phyloP scores from a whole-genome alignment of 441 rosid species.

The Pelargonium fulgidum region DNA sequence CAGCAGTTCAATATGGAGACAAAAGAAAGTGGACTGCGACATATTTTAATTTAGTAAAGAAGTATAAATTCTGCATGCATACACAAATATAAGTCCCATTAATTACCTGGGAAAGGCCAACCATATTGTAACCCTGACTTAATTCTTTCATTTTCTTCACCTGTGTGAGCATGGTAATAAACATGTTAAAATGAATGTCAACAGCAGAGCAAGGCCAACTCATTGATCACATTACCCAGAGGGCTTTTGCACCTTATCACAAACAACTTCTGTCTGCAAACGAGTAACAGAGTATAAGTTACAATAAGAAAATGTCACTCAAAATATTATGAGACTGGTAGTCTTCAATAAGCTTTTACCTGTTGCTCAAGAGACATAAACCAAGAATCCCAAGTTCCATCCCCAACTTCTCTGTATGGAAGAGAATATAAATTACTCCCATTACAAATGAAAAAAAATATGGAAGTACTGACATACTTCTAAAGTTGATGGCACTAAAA shows the following conservation, averaged over 20 bases:
- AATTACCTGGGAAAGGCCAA: constrained; percentile 75
- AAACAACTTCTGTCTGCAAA: constrained; percentile 43
- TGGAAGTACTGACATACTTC: not conserved
- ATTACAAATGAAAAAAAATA: constrained; percentile 1
- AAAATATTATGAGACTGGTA: constrained; percentile 8
- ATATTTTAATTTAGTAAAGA: not conserved
- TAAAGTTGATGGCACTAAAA: not conserved
- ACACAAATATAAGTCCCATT: not conserved
- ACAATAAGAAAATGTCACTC: constrained; percentile 6
- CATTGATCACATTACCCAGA: constrained; percentile 18
- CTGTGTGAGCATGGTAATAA: constrained; percentile 29
- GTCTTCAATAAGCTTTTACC: constrained; percentile 30
- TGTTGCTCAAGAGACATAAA: constrained; percentile 57
- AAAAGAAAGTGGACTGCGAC: not conserved
- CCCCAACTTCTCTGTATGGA: constrained; percentile 58
- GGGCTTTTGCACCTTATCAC: constrained; percentile 46
- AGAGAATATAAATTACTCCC: constrained; percentile 15
- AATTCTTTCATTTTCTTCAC: constrained; percentile 61
- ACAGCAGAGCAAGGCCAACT: constrained; percentile 9
- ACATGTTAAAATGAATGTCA: constrained; percentile 19
- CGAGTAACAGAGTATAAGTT: constrained; percentile 15
- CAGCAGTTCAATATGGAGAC: not conserved
- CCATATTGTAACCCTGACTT: constrained; percentile 55
- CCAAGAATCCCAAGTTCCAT: constrained; percentile 71
- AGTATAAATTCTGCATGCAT: not conserved